These are phyloP conservation scores for Cardamine chenopodiifolia DNA, from an alignment of 345 rosid species.

Conservation along the genomic window DNA sequence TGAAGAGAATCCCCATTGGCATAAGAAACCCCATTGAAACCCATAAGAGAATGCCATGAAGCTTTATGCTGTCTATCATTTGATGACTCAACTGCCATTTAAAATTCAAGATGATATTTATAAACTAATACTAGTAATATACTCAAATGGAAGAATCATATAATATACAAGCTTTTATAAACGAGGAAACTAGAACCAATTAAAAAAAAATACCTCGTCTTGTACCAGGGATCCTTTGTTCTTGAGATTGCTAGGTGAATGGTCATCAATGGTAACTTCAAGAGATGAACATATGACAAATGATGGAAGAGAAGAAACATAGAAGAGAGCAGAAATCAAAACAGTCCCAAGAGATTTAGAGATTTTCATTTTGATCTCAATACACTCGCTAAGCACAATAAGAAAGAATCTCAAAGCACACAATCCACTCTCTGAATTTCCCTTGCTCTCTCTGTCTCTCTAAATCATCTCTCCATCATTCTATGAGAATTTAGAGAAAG, in stretches of 20 bases:
- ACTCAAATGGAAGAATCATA: not conserved
- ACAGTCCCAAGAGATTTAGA: not conserved
- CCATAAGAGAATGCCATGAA: conserved; percentile 89
- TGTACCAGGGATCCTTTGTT: conserved; percentile 26
- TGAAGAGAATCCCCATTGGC: conserved; percentile 74
- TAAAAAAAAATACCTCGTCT: conserved; percentile 4
- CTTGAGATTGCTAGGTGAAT: conserved; percentile 34
- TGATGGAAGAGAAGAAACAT: conserved; percentile 19
- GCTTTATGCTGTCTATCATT: conserved; percentile 55
- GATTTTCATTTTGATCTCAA: conserved; percentile 19
- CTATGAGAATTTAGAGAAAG: conserved; percentile 19
- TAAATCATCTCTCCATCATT: not conserved
- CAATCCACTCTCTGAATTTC: not conserved
- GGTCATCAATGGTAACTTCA: conserved; percentile 37
- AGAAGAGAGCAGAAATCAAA: conserved; percentile 23
- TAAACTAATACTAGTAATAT: not conserved
- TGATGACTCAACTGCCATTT: conserved; percentile 54
- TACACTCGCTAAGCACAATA: conserved; percentile 11
- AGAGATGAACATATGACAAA: conserved; percentile 34
- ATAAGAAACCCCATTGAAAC: conserved; percentile 80
- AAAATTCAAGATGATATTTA: not conserved
- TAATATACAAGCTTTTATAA: not conserved
- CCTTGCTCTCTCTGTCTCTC: not conserved
- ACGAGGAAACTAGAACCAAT: conserved; percentile 9
- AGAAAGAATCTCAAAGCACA: conserved; percentile 9